Conservation (phyloP, 331 rosid genomes). For the Cydonia oblonga region DNA sequence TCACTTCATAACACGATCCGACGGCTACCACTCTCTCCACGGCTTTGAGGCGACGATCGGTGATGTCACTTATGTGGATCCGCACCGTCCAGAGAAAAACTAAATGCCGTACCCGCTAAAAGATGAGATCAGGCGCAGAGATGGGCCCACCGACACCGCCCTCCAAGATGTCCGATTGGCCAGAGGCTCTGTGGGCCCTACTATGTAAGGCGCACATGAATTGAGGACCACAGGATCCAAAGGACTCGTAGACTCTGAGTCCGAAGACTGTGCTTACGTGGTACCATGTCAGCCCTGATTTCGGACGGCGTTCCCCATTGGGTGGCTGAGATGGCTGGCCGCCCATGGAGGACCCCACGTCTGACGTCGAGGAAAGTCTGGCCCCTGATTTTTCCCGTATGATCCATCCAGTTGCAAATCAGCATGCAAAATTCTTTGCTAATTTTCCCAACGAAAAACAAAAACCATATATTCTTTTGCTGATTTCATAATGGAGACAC, state of each 20-base stretch:
- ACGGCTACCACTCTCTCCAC: not conserved
- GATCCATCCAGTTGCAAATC: not conserved
- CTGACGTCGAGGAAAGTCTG: not conserved
- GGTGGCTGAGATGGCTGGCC: not conserved
- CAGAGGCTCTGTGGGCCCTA: not conserved
- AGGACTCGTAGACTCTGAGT: not conserved
- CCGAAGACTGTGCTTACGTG: slow-evolving; percentile 1
- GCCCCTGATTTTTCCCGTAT: not conserved
- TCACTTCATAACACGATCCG: too few relatives aligned
- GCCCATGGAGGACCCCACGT: not conserved
- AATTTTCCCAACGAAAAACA: too few relatives aligned
- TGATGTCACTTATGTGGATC: not conserved
- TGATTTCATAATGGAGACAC: too few relatives aligned
- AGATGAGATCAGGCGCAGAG: not conserved
- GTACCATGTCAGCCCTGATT: slow-evolving; percentile 9
- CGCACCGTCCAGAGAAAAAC: not conserved
- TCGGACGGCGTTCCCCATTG: not conserved
- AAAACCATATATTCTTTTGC: too few relatives aligned
- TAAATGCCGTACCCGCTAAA: not conserved
- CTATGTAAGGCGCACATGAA: not conserved
- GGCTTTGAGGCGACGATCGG: not conserved
- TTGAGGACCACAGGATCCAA: not conserved
- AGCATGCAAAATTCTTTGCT: not conserved
- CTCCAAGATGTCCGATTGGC: not conserved
- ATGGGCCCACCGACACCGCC: not conserved